Conservation (phyloP, 177 flowering plant genomes). For the Vitis hybrid region DNA sequence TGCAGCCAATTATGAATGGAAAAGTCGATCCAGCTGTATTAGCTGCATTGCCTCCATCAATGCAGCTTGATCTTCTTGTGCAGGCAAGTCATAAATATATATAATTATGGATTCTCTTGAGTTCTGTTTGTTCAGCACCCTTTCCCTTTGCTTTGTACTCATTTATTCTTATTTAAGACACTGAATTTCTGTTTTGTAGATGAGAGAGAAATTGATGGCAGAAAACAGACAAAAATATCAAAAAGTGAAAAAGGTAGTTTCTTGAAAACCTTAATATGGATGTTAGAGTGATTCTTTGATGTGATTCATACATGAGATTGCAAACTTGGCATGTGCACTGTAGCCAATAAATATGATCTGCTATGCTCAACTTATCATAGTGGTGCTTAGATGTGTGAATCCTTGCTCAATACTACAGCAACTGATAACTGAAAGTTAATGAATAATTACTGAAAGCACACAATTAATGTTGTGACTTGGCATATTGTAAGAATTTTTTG, state of each 20-base stretch:
- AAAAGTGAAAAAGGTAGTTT: conserved; percentile 84
- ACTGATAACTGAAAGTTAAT: too few relatives aligned
- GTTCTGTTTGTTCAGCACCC: not conserved
- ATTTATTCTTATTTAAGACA: not conserved
- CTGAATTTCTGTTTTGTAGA: conserved; percentile 39
- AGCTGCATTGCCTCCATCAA: conserved; percentile 91
- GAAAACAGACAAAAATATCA: conserved; percentile 96
- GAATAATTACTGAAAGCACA: too few relatives aligned
- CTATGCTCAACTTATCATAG: too few relatives aligned
- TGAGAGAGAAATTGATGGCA: conserved; percentile 94
- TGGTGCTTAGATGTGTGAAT: too few relatives aligned
- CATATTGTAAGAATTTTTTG: too few relatives aligned
- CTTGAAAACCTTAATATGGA: not conserved
- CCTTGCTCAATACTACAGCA: too few relatives aligned
- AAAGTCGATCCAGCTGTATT: conserved; percentile 80
- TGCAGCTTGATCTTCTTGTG: conserved; percentile 97
- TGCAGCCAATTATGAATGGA: conserved; percentile 77
- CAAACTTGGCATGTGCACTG: too few relatives aligned
- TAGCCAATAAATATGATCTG: too few relatives aligned
- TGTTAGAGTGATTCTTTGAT: not conserved
- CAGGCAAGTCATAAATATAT: conserved; percentile 45
- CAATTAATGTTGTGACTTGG: too few relatives aligned
- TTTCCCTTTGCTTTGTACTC: not conserved
- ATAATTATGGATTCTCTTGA: not conserved
- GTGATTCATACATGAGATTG: too few relatives aligned